phyloP scores from a whole-genome alignment of 257 asterid genomes.

The Striga asiatica region DNA sequence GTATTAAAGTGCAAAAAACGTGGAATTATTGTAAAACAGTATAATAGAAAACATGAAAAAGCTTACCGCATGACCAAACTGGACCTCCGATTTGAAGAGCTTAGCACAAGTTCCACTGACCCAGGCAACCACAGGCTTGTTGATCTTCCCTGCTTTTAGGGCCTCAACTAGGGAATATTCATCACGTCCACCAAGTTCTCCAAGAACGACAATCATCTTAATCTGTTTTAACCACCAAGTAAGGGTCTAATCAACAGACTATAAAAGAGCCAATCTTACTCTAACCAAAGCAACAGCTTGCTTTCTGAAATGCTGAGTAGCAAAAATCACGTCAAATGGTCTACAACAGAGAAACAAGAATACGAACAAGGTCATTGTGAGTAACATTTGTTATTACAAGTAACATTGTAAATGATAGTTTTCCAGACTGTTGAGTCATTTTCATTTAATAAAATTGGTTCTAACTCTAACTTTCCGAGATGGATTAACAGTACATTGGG shows the following conservation, averaged over 20 bases:
- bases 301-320: constrained; percentile 8
- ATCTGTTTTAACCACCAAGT: constrained; percentile 34
- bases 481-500: too few species aligned
- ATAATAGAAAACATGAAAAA: neutral
- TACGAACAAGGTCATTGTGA: too few species aligned
- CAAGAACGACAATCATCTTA: constrained; percentile 94
- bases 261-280: neutral
- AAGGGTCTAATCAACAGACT: constrained; percentile 13
- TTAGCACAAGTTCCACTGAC: constrained; percentile 98
- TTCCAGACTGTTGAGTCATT: neutral
- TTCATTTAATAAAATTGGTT: neutral
- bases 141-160: constrained; percentile 86
- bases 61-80: constrained; percentile 99
- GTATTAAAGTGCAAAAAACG: constrained; percentile 9
- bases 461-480: neutral
- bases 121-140: constrained; percentile 97
- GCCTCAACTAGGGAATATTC: constrained; percentile 98
- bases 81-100: constrained; percentile 99
- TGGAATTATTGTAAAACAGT: neutral
- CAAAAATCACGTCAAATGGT: neutral
- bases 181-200: constrained; percentile 99
- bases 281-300: neutral
- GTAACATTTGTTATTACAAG: too few species aligned
- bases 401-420: too few species aligned
- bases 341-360: too few species aligned